These are phyloP conservation scores for Monosporascus sp. DNA, from an alignment of 2,329 filamentous ascomycete genomes.

Conservation along the genomic window DNA sequence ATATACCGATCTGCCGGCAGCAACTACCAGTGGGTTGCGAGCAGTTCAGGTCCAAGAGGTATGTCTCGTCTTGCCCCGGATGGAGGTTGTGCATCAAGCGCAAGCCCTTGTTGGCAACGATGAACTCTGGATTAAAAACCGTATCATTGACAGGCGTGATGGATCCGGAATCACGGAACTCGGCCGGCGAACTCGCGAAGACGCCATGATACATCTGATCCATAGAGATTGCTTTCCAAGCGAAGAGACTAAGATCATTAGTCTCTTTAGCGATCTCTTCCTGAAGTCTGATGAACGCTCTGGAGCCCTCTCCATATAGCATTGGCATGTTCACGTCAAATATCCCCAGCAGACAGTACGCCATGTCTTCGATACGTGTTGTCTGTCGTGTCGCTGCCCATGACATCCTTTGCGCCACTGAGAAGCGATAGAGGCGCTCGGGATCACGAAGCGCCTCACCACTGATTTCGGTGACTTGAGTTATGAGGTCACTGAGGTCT, in stretches of 20 bases:
- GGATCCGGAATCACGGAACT: background rate
- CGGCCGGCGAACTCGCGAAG: background rate
- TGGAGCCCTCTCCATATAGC: slow-evolving; percentile 5
- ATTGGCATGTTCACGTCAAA: slow-evolving; percentile 6
- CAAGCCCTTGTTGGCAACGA: no score
- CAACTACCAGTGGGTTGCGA: no score
- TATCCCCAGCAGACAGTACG: slow-evolving; percentile 6
- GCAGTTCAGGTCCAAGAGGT: no score
- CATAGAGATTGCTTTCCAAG: background rate
- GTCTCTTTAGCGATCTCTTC: slow-evolving; percentile 1
- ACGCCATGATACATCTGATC: background rate
- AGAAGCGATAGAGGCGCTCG: slow-evolving; percentile 1
- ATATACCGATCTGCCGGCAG: no score
- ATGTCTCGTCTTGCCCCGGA: no score
- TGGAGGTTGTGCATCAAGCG: no score
- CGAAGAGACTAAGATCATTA: slow-evolving; percentile 3
- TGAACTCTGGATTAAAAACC: no score
- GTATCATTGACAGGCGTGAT: no score
- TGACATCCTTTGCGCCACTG: slow-evolving; percentile 15
- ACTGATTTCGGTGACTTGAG: slow-evolving; percentile 16
- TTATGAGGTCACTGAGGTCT: slow-evolving; percentile 8
- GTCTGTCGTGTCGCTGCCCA: slow-evolving; percentile 4
- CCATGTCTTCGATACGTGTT: slow-evolving; percentile 4
- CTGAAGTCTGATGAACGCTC: slow-evolving; percentile 5
- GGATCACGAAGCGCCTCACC: slow-evolving; percentile 5